Percentiles rank a stretch among this genome's conserved stretches.
These are phyloP conservation scores for Inga leiocalycina DNA, from an alignment of 306 rosid species.

Conservation along the genomic window DNA sequence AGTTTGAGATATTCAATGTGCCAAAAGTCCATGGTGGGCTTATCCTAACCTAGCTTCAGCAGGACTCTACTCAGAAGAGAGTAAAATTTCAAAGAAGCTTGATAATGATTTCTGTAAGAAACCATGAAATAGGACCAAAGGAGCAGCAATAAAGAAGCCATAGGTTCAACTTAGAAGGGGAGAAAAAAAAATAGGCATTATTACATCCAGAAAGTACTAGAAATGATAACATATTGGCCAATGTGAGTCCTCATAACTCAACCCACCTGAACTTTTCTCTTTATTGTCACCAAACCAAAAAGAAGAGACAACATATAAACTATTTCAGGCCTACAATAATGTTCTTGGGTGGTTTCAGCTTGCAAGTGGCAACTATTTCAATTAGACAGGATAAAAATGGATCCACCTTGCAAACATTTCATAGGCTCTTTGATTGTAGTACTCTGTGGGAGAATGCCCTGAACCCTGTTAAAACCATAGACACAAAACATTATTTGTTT, in stretches of 20 bases:
- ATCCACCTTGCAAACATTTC: constrained; percentile 23
- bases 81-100: neutral
- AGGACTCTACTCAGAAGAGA: neutral
- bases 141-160: neutral
- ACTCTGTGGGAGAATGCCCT: constrained; percentile 8
- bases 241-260: neutral
- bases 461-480: neutral
- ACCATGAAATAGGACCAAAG: neutral
- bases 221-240: neutral
- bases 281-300: neutral
- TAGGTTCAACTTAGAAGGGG: neutral
- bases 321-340: neutral
- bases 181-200: neutral
- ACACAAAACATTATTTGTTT: neutral
- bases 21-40: neutral
- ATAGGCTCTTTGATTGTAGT: neutral
- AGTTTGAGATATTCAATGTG: neutral
- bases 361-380: neutral
- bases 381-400: constrained; percentile 11
- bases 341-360: neutral
- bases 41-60: neutral
- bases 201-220: neutral
- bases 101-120: neutral
- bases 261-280: neutral
- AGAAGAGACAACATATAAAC: neutral